These are phyloP conservation scores for Cryphonectria nitschkei DNA, from an alignment of 2,329 filamentous ascomycete genomes.

Conservation along the genomic window DNA sequence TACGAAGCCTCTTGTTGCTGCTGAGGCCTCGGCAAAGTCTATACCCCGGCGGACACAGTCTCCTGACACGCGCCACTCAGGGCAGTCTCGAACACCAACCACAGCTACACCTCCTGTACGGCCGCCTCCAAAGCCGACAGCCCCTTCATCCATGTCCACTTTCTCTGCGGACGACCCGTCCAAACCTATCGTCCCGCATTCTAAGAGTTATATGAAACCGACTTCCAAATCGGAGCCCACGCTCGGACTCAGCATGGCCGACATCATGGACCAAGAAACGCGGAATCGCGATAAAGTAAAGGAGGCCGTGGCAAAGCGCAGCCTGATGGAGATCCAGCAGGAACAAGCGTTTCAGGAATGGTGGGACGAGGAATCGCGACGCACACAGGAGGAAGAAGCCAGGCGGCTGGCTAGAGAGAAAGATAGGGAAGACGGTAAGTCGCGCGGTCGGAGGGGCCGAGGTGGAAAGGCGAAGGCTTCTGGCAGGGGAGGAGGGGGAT, in stretches of 20 bases:
- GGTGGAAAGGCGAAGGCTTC: slow-evolving; percentile 24
- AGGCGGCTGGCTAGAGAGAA: slow-evolving; percentile 46
- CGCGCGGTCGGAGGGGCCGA: slow-evolving; percentile 23
- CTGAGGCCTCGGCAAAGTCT: slow-evolving; percentile 45
- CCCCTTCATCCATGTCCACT: slow-evolving; percentile 27
- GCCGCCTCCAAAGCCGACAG: slow-evolving; percentile 24
- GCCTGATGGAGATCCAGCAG: slow-evolving; percentile 90
- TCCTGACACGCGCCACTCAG: slow-evolving; percentile 65
- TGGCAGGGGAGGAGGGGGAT: slow-evolving; percentile 16
- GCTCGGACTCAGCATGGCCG: slow-evolving; percentile 75
- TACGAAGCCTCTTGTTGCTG: slow-evolving; percentile 48
- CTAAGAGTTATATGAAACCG: slow-evolving; percentile 61
- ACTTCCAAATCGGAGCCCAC: slow-evolving; percentile 65
- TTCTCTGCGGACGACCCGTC: slow-evolving; percentile 36
- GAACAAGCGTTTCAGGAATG: slow-evolving; percentile 97
- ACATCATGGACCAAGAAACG: slow-evolving; percentile 87
- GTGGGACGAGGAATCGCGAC: slow-evolving; percentile 86
- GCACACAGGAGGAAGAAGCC: slow-evolving; percentile 67
- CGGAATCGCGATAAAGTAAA: slow-evolving; percentile 80
- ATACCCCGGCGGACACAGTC: slow-evolving; percentile 57
- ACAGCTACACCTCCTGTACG: slow-evolving; percentile 27
- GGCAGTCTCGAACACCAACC: slow-evolving; percentile 51
- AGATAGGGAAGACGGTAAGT: slow-evolving; percentile 42
- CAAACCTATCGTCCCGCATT: slow-evolving; percentile 59
- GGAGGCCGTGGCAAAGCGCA: slow-evolving; percentile 85